Evolutionary conservation across 345 rosid genomes (phyloP), one percentile per base, ranked within the genome.

Genomic region (Trapa bicornis): DNA sequence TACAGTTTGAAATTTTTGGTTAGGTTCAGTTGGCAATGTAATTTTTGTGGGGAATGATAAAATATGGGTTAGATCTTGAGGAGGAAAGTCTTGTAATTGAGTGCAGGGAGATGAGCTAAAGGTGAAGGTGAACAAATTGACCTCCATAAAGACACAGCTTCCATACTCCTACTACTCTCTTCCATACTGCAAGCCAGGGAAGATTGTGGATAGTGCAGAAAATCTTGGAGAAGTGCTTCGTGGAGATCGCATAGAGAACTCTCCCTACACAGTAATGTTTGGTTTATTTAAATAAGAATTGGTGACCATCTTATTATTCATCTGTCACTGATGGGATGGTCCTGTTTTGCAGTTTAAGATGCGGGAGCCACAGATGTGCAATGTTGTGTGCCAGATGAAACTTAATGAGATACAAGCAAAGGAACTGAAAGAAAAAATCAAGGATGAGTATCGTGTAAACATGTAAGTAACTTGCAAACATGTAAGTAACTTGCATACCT

Each of bases 141-240:
- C 91, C 3, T 92, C 98, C 58, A 85, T 79, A 38, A 92, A 84
- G 82, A 92, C 98, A 1, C 98, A 92, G 78, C 96, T 92, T 73
- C 98, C 98, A 17, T 92, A 86, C 73, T 76, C 96, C 9, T 92
- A 74, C 71, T 92, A 92, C 60, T 82, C 96, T 3, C 88, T 92
- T 69, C 93, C 91, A 10, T 84, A 77, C 57, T 87, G 92, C 67
- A 71, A 37, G 43, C 96, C 98, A 11, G 50, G 75, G 48, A 81
- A 85, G 74, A 92, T 92, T n/a, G 72, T 87, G n/a, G 98, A 92
- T 78, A 92, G 92, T 72, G 85, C 98, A 39, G 98, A 92, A 82
- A 92, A 92, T 82, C 98, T 92, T 64, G 96, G 98, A 33, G 98
- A 92, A 80, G 98, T 92, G 13, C 96, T 92, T 64, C 98, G 98